Evolutionary conservation across 371 early-diverging fungal species (phyloP), one percentile per base, ranked within the genome.

Genomic region (Mucor mucedo): DNA sequence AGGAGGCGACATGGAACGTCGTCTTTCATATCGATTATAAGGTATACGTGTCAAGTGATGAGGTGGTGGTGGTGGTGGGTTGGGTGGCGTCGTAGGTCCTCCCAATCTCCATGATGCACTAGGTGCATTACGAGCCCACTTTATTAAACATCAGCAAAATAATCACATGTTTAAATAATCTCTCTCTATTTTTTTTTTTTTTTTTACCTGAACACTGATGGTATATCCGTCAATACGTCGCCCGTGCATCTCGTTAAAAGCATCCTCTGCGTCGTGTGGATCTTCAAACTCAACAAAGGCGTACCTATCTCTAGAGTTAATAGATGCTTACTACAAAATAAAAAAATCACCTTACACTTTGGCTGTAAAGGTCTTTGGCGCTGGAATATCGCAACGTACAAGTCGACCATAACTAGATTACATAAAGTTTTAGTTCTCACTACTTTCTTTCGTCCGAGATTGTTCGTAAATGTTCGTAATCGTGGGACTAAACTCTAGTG

Each of bases 221-320:
- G 86, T 76, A 73, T 83, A 76, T 28, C 95, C 95, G 52, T 93
- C 93, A 40, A 96, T 75, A 49, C 87, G 83, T 65, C 86, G 69
- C 45, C 92, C 93, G 68, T 92, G 95, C 95, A 96, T 91, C 53
- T 93, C 95, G 68, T 92, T 78, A 68, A 84, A 93, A 21, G 96
- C 96, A 67, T 93, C 93, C 28, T 88, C 91, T 14, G 95, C 95
- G 78, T 95, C 96, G 52, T 93, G 79, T 55, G 85, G 80, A 75
- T 95, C 94, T 70, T 93, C 94, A 79, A 87, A 96, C 80, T 96
- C 97, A 47, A 96, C 91, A 86, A 96, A 96, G 16, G 95, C 95
- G 81, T 88, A 93, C 47, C 92, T 90, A 58, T 16, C 21, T 21
- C 21, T 21, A 1, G 0, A 5, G 52, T 52, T 14, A 13, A 14